These are phyloP conservation scores for Tetrahymena elliotti DNA, from an alignment of 73 alveolate species.

Conservation along the genomic window DNA sequence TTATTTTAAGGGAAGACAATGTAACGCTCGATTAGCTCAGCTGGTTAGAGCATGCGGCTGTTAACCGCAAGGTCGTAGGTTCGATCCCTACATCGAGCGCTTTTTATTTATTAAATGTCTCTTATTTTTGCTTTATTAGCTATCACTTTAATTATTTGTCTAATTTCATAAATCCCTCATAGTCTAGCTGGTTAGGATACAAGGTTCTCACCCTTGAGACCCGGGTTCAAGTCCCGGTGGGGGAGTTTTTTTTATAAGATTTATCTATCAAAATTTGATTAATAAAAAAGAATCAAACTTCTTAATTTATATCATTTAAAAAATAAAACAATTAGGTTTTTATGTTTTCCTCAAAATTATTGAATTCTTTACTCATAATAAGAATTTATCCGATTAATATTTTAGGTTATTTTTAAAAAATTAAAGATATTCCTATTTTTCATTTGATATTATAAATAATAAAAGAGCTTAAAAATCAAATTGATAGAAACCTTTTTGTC, in stretches of 20 bases:
- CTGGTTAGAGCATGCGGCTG: not conserved
- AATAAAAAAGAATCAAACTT: not conserved
- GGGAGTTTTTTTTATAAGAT: not conserved
- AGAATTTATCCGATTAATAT: too few relatives aligned
- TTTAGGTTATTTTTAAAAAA: too few relatives aligned
- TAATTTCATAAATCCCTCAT: not conserved
- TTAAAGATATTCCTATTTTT: too few relatives aligned
- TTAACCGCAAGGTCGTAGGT: not conserved
- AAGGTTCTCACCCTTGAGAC: constrained; percentile 3
- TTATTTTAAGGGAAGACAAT: not conserved
- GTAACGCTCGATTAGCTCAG: not conserved
- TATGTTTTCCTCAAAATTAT: too few relatives aligned
- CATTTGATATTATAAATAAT: too few relatives aligned
- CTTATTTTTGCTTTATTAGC: not conserved
- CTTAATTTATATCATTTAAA: too few relatives aligned
- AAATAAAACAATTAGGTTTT: too few relatives aligned
- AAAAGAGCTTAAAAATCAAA: too few relatives aligned
- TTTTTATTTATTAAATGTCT: not conserved
- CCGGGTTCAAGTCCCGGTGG: constrained; percentile 7
- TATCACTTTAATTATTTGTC: not conserved
- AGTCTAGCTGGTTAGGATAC: constrained; percentile 2
- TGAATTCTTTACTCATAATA: too few relatives aligned
- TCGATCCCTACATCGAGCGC: not conserved
- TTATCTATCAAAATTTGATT: not conserved
- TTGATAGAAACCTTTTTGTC: too few relatives aligned